Evolutionary conservation across 306 rosid species (phyloP), one percentile per base, ranked within the genome.

Genomic region (Carpinus fangiana): DNA sequence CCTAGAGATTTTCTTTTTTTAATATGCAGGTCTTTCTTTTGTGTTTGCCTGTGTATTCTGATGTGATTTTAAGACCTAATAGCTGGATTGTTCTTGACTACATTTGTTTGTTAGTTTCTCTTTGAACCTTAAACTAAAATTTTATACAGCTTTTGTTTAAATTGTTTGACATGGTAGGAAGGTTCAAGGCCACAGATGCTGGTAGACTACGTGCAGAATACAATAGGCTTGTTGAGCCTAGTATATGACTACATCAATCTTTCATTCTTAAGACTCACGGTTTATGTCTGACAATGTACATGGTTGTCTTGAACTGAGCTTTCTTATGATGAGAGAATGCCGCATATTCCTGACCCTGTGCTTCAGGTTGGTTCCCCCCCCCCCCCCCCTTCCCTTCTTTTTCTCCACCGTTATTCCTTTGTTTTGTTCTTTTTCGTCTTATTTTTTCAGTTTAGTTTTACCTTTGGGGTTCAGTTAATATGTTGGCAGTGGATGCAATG

Each of bases 161-260:
- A 85, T 81, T 84, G 74, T 88, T 84, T 90, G 91, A 86, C 79
- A 84, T 90, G 97, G 88, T 94, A 90, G 97, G 97, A 89, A 94
- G 98, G 97, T 88, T 94, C 91, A 90, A 89, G 97, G 95, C 93
- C 87, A 91, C 97, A 48, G 98, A 94, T 80, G 97, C 97, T 67
- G 97, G 97, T 82, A 92, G 98, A 84, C 83, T 94, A 61, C 97
- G 92, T 71, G 93, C 96, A 41, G 98, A 94, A 80, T 92, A 94
- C 87, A 90, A 89, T 83, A 85, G 98, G 79, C 91, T 94, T 57
- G 92, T 94, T 4, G 95, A 92, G 76, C 86, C 97, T 52, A 68
- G 97, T 95, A 84, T 64, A 82, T 87, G 51, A 21, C 14, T 52
- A 34, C 65, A 18, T 46, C 64, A 76, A 72, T 76, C 12, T 73